A percentile compares a stretch with the other conserved stretches of the same genome.
phyloP scores from a whole-genome alignment of 1,139 yeast species.

The Candida sojae region DNA sequence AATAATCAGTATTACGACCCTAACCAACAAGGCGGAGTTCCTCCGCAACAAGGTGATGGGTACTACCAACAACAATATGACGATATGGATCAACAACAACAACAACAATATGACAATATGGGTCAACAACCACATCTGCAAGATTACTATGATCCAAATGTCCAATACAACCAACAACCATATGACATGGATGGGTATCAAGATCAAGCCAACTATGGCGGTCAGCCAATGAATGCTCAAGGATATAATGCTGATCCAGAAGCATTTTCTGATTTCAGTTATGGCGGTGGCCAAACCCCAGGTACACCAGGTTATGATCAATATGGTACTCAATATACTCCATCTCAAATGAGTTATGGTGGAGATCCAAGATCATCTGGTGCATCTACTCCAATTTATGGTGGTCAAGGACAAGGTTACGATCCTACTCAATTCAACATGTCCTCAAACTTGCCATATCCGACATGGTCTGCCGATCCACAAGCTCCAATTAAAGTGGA shows the following conservation, averaged over 20 bases:
- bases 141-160: slow-evolving; percentile 49
- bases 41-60: slow-evolving; percentile 34
- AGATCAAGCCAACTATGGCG: slow-evolving; percentile 29
- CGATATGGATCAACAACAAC: slow-evolving; percentile 23
- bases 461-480: slow-evolving; percentile 94
- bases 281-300: slow-evolving; percentile 65
- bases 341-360: slow-evolving; percentile 81
- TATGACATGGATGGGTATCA: slow-evolving; percentile 52
- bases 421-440: slow-evolving; percentile 68
- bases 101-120: slow-evolving; percentile 39
- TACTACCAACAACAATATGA: slow-evolving; percentile 52
- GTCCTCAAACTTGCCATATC: slow-evolving; percentile 76
- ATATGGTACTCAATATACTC: slow-evolving; percentile 78
- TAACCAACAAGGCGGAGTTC: slow-evolving; percentile 37
- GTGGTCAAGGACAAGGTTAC: slow-evolving; percentile 58
- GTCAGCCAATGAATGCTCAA: slow-evolving; percentile 43
- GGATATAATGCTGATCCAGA: slow-evolving; percentile 64
- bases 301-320: slow-evolving; percentile 72
- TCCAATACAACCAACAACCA: slow-evolving; percentile 56
- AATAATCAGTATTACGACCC: slow-evolving; percentile 52
- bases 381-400: slow-evolving; percentile 94
- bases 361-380: slow-evolving; percentile 82
- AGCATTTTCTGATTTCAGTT: slow-evolving; percentile 76
- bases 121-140: slow-evolving; percentile 27
- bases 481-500: slow-evolving; percentile 79